phyloP scores from a whole-genome alignment of 352 stramenopile genomes.

The Globisporangium yorkense region DNA sequence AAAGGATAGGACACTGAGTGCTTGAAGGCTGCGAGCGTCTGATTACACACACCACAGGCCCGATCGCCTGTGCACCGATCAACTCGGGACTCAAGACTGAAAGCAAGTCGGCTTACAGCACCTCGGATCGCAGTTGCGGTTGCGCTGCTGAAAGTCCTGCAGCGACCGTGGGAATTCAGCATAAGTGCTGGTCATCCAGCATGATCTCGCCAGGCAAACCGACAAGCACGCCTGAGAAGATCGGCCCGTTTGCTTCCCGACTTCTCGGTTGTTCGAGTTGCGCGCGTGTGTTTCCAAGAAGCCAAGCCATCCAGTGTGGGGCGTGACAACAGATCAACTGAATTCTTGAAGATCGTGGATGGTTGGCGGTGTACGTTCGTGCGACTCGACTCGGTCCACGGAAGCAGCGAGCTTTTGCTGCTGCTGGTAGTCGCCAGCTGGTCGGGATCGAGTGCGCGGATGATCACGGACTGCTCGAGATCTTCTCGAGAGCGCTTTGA shows the following conservation, averaged over 20 bases:
- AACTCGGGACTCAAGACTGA: not conserved
- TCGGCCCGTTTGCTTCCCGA: no score
- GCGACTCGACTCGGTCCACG: not conserved
- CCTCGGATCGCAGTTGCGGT: not conserved
- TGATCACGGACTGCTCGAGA: not conserved
- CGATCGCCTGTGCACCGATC: not conserved
- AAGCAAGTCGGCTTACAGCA: not conserved
- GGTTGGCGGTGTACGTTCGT: not conserved
- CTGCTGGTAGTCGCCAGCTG: not conserved
- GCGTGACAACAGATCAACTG: not conserved
- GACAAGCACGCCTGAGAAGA: no score
- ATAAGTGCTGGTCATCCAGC: not conserved
- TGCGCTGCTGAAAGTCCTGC: not conserved
- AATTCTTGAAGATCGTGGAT: not conserved
- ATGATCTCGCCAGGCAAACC: not conserved
- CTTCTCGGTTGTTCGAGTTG: no score
- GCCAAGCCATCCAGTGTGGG: no score
- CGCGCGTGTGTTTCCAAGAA: no score
- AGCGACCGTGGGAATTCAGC: no score
- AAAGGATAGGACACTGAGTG: not conserved
- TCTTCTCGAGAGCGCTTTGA: not conserved
- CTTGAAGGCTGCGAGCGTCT: not conserved
- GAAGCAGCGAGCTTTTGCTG: not conserved
- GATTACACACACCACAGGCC: not conserved
- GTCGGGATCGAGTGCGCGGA: not conserved